Conservation (phyloP, 345 rosid species). For the Salix exigua region DNA sequence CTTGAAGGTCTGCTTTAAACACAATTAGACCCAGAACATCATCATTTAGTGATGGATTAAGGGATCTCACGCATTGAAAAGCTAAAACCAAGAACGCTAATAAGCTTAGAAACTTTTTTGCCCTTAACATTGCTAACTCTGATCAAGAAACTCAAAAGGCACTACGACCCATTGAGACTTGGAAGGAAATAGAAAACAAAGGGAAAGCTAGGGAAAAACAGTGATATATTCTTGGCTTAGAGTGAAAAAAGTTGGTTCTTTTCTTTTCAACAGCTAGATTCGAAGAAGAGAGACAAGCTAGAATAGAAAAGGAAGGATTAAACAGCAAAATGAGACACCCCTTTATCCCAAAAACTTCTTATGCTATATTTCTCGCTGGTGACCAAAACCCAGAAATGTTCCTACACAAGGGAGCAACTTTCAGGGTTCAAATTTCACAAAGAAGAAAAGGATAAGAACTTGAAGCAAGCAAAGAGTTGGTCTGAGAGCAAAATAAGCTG, state of each 20-base stretch:
- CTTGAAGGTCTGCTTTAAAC: slow-evolving; percentile 33
- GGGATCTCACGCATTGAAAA: slow-evolving; percentile 15
- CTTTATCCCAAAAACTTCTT: not conserved
- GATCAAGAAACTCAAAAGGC: not conserved
- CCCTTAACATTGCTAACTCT: slow-evolving; percentile 4
- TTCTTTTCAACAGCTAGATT: slow-evolving; percentile 6
- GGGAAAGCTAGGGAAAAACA: not conserved
- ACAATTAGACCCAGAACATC: slow-evolving; percentile 30
- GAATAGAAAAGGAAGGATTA: not conserved
- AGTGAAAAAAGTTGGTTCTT: not conserved
- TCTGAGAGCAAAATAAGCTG: not conserved
- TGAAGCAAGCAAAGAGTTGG: not conserved
- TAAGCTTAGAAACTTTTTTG: not conserved
- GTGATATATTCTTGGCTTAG: not conserved
- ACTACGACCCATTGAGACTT: slow-evolving; percentile 4
- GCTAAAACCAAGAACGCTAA: not conserved
- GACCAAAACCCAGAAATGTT: not conserved
- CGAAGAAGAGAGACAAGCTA: slow-evolving; percentile 3
- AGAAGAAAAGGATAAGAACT: not conserved
- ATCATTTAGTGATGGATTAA: slow-evolving; percentile 26
- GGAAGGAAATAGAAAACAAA: not conserved
- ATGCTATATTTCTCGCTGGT: not conserved
- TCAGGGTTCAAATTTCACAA: not conserved
- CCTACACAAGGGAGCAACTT: not conserved
- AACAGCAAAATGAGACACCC: not conserved